These are phyloP conservation scores for Nitzschia palea DNA, from an alignment of 108 stramenopile species.

Conservation along the genomic window DNA sequence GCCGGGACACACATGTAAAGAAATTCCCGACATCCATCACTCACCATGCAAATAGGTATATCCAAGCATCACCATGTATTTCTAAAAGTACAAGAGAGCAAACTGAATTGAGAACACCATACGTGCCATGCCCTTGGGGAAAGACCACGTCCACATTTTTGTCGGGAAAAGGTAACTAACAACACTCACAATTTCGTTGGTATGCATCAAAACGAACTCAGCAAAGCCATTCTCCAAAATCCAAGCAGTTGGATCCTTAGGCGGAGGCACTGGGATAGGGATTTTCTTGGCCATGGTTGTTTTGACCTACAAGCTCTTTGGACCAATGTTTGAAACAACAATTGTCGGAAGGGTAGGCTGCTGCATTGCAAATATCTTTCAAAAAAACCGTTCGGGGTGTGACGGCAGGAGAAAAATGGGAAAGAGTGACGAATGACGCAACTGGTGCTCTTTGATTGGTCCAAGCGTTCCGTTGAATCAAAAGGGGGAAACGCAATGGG, in stretches of 20 bases:
- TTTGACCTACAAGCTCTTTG: too few relatives aligned
- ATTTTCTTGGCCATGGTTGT: background rate
- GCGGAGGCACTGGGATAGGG: background rate
- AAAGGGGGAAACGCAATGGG: too few relatives aligned
- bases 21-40: slow-evolving; percentile 2
- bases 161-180: slow-evolving; percentile 2
- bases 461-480: too few relatives aligned
- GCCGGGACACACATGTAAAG: background rate
- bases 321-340: too few relatives aligned
- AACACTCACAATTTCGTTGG: slow-evolving; percentile 66
- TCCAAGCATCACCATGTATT: slow-evolving; percentile 71
- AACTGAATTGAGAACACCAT: background rate
- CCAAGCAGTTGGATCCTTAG: slow-evolving; percentile 72
- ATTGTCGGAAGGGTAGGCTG: too few relatives aligned
- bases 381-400: too few relatives aligned
- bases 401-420: too few relatives aligned
- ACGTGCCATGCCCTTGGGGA: background rate
- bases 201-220: slow-evolving; percentile 71
- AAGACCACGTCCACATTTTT: background rate
- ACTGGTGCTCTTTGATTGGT: too few relatives aligned
- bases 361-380: too few relatives aligned
- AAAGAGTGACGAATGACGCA: too few relatives aligned
- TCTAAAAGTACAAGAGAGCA: slow-evolving; percentile 3
- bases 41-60: slow-evolving; percentile 80
- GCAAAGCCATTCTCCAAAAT: slow-evolving; percentile 72